A percentile compares a stretch with the other conserved stretches of the same genome.
Conservation (phyloP, 148 eudicot species). For the Chenopodium formosanum region DNA sequence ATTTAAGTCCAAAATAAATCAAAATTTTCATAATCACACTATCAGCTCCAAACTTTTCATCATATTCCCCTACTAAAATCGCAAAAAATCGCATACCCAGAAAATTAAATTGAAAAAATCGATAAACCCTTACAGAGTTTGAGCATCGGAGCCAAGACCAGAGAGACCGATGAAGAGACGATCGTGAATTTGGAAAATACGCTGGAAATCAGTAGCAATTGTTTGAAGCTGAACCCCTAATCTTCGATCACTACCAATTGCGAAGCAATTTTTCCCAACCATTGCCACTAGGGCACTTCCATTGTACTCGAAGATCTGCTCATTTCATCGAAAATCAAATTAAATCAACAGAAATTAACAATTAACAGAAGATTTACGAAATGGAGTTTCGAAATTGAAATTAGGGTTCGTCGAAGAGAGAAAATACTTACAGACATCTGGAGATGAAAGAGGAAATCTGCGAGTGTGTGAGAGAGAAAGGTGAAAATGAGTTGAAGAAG, state of each 20-base stretch:
- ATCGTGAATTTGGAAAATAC: slow-evolving; percentile 62
- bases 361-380: background rate
- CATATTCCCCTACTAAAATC: background rate
- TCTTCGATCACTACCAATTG: slow-evolving; percentile 87
- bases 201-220: slow-evolving; percentile 89
- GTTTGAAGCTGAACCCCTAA: slow-evolving; percentile 96
- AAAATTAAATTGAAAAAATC: background rate
- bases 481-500: background rate
- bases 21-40: background rate
- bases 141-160: slow-evolving; percentile 82
- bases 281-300: slow-evolving; percentile 94
- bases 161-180: slow-evolving; percentile 84
- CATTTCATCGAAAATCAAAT: background rate
- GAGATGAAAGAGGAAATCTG: background rate
- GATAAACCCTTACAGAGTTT: slow-evolving; percentile 56
- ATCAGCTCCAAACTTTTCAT: background rate
- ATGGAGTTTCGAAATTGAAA: background rate
- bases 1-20: background rate
- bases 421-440: slow-evolving; percentile 18
- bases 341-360: background rate
- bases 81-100: background rate
- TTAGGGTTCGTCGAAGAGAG: slow-evolving; percentile 10
- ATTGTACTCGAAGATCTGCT: slow-evolving; percentile 93
- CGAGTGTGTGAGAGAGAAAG: background rate
- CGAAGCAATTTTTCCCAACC: slow-evolving; percentile 97